Percentiles rank a stretch among this genome's conserved stretches.
Evolutionary conservation across 139 green algal genomes (phyloP).

Genomic region (Chlamydomonas sphaeroides): DNA sequence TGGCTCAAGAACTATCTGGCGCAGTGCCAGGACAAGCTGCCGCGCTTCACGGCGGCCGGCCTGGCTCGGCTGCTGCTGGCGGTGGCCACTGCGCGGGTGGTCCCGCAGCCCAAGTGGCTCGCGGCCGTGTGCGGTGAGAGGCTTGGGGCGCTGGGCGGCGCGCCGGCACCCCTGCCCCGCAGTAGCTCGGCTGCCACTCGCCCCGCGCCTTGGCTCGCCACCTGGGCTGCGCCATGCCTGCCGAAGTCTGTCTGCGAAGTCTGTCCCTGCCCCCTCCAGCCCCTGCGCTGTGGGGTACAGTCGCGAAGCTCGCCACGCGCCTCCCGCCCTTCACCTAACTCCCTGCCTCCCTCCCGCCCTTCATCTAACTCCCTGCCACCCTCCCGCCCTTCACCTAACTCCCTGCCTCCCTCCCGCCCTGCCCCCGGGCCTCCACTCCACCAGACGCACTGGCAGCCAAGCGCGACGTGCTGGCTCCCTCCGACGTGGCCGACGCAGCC

Average conservation of each 20-base stretch:
- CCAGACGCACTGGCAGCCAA: constrained; percentile 26
- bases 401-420: too few species aligned
- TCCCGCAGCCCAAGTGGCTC: not conserved
- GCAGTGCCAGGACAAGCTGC: constrained; percentile 13
- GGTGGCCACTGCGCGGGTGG: not conserved
- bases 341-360: too few species aligned
- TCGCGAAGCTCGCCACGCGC: too few species aligned
- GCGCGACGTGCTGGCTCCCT: constrained; percentile 14
- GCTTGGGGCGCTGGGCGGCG: too few species aligned
- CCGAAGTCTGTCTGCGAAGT: too few species aligned
- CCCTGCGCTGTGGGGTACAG: too few species aligned
- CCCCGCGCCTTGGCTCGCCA: not conserved
- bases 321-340: too few species aligned
- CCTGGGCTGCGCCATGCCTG: not conserved
- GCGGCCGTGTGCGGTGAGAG: constrained; percentile 20
- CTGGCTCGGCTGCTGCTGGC: constrained; percentile 25
- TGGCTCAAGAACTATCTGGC: constrained; percentile 13
- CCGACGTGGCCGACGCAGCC: constrained; percentile 25
- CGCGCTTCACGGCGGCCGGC: constrained; percentile 14
- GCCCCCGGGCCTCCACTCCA: not conserved
- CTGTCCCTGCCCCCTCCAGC: too few species aligned
- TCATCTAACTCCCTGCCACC: too few species aligned
- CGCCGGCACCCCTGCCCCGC: too few species aligned
- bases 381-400: too few species aligned
- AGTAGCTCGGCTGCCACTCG: too few species aligned